Percentiles rank a stretch among this genome's conserved stretches.
Evolutionary conservation across 495 filamentous ascomycete species (phyloP).

Genomic region (Aspergillus taichungensis): DNA sequence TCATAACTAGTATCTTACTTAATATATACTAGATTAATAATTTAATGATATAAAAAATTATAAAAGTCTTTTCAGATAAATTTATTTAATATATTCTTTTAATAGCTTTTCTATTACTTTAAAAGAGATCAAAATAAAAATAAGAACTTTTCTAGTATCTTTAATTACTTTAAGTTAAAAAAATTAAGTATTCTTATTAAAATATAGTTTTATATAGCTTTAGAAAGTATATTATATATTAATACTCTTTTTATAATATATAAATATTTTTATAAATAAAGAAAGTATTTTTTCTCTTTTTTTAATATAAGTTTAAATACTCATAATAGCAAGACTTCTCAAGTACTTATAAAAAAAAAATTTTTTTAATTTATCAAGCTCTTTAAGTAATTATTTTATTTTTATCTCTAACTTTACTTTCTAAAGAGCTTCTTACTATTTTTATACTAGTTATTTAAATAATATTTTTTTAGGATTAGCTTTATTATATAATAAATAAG

Average conservation of each 20-base stretch:
- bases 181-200: background rate
- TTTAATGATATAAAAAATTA: background rate
- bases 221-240: background rate
- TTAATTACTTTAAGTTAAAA: too few relatives aligned
- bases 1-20: background rate
- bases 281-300: background rate
- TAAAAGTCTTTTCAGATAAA: background rate
- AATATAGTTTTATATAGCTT: too few relatives aligned
- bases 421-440: background rate
- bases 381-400: background rate
- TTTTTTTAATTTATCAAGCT: background rate
- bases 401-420: background rate
- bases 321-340: background rate
- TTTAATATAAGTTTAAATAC: background rate
- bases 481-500: too few relatives aligned
- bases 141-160: too few relatives aligned
- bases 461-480: too few relatives aligned
- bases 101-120: background rate
- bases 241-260: conserved; percentile 1
- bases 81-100: background rate
- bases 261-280: background rate
- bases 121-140: background rate
- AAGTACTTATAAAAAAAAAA: conserved; percentile 1
- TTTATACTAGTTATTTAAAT: background rate
- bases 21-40: background rate